Base-by-base conservation (phyloP, 2,329 filamentous ascomycete species). In the Ilyonectria mors-panacis region DNA sequence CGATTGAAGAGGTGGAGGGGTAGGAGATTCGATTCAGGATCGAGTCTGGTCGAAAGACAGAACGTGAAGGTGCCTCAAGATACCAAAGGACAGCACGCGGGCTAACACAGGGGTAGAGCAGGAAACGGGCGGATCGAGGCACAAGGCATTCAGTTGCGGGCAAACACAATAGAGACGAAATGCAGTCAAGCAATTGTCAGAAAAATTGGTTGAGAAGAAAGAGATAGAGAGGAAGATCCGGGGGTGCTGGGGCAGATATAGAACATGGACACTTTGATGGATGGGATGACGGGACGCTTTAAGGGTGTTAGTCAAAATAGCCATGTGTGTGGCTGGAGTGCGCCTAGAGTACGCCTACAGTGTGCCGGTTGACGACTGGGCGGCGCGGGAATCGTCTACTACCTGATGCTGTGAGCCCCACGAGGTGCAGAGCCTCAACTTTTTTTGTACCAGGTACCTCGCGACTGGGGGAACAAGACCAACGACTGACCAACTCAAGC, bases 401-500 rank as follows among this genome's bases (percentile, higher is more conserved):
- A 53, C 50, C 50, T 37, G 50, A 12, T 17, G 5, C n/a, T 33
- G 30, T 33, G 30, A 33, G 30, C n/a, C n/a, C 48, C 30, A 10
- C 17, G 28, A n/a, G n/a, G n/a, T 6, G 50, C 50, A 53, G 50
- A 53, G 50, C 50, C 50, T 21, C 50, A 53, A 26, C 23, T 6
- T 8, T 2, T 12, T 33, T 33, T 33, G 50, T 53, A 53, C 50
- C 9, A 2, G n/a, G 50, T 53, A 53, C 50, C n/a, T 35, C n/a
- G 39, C 8, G 50, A 21, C 50, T 53, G 50, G 50, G 50, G 26
- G 26, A 26, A 26, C 26, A 26, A 26, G 5, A 26, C 26, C 26
- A 26, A 26, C 26, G 26, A 26, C 26, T 26, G 26, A 26, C 26
- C 26, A 6, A 26, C 26, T 26, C 26, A 26, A 26, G 26, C 26